These are phyloP conservation scores for Nephelium lappaceum DNA, from an alignment of 345 rosid species.

Conservation along the genomic window DNA sequence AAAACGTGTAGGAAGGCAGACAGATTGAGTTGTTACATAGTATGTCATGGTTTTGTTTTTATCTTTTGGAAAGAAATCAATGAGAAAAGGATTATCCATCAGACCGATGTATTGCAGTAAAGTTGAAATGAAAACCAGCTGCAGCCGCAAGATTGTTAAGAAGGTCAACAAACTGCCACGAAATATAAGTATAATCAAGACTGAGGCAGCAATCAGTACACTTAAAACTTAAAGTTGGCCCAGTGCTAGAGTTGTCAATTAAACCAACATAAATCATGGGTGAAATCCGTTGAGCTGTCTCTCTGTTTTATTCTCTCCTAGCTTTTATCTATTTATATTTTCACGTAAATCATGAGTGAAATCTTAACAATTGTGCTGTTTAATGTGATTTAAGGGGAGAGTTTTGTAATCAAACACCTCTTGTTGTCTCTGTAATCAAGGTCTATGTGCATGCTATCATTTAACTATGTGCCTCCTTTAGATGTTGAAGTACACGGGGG, in stretches of 20 bases:
- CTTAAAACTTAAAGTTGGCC: slow-evolving; percentile 79
- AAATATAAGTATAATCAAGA: slow-evolving; percentile 62
- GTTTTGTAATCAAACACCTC: neutral
- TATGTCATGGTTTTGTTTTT: no score
- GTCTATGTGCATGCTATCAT: neutral
- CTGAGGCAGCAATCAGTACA: slow-evolving; percentile 60
- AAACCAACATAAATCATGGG: no score
- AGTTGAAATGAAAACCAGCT: slow-evolving; percentile 85
- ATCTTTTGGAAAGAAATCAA: no score
- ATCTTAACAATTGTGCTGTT: neutral
- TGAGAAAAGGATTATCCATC: no score
- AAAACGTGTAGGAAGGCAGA: no score
- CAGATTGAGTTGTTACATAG: no score
- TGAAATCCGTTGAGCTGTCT: no score
- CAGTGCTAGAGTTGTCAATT: slow-evolving; percentile 55
- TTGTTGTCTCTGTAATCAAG: no score
- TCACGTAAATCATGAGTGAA: no score
- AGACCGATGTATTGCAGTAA: slow-evolving; percentile 55
- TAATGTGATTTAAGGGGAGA: neutral
- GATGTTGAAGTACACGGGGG: neutral
- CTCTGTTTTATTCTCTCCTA: no score
- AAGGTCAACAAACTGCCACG: slow-evolving; percentile 88
- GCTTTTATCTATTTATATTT: no score
- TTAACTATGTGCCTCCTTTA: neutral
- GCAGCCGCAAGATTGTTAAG: slow-evolving; percentile 80